Evolutionary conservation across 495 filamentous ascomycete species (phyloP), one percentile per base, ranked within the genome.

Genomic region (Penicillium robsamsonii): DNA sequence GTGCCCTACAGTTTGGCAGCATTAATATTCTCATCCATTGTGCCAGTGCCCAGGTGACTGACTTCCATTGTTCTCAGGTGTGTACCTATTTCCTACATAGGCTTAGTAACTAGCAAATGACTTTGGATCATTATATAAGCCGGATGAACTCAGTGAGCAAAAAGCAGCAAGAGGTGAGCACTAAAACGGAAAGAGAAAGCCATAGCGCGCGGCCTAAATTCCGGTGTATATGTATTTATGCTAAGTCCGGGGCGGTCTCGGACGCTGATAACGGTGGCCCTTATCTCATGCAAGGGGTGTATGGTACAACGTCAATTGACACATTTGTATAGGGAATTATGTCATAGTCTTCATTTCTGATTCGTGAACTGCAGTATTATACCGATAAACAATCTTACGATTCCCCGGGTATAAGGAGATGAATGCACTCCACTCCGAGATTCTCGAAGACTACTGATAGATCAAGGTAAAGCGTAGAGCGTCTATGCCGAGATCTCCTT

Each of bases 401-500:
- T 50, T 51, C 49, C 49, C 24, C 27, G 8, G 13, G 15, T 38
- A 22, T 15, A 48, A 13, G 10, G 10, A 13, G 9, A 17, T 9
- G 6, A 4, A 51, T 51, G 35, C 7, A 13, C 22, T 27, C 4
- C 15, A 18, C 27, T 33, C 24, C n/a, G 33, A 38, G 22, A 40
- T 17, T 9, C 22, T 38, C 24, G 20, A 17, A 44, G 11, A 22
- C 9, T 12, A 10, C 17, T 7, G 4, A 25, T 22, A 8, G 2
- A 17, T 31, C 11, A 13, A 7, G 15, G 1, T 5, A 29, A 41
- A 18, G 13, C 15, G 22, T 9, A 40, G 20, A 51, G 35, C 31
- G 12, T 46, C 31, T 46, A 66, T 40, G 51, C 56, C 2, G 54
- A 35, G 12, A 87, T 75, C 30, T 24, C 47, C 51, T 63, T 50